These are phyloP conservation scores for Suillus tomentosus DNA, from an alignment of 768 basidiomycete genomes.

Conservation along the genomic window DNA sequence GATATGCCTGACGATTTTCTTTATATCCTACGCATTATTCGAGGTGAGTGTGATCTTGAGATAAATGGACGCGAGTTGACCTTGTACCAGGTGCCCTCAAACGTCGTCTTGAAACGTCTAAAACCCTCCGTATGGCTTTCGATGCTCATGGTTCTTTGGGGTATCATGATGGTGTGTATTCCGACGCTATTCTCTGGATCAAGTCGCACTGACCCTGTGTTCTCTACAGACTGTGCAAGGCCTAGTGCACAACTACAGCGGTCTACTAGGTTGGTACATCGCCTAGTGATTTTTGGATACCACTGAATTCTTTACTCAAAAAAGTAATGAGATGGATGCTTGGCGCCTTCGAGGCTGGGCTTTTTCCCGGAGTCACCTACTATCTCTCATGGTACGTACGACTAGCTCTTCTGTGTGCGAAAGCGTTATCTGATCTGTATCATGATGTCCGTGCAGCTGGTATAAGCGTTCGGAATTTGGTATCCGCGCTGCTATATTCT, in stretches of 20 bases:
- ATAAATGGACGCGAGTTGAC: background rate
- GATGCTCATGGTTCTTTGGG: slow-evolving; percentile 72
- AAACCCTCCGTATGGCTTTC: slow-evolving; percentile 81
- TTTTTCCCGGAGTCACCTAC: slow-evolving; percentile 54
- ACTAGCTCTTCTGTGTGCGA: background rate
- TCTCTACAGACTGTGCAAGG: slow-evolving; percentile 67
- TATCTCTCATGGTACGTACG: slow-evolving; percentile 67
- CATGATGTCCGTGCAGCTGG: slow-evolving; percentile 40
- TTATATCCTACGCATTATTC: slow-evolving; percentile 68
- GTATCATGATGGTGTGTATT: slow-evolving; percentile 65
- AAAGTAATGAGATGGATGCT: slow-evolving; percentile 72
- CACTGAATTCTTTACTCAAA: slow-evolving; percentile 6
- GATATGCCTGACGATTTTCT: slow-evolving; percentile 60
- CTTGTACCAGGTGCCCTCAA: slow-evolving; percentile 58
- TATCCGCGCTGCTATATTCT: slow-evolving; percentile 64
- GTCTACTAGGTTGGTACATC: slow-evolving; percentile 56
- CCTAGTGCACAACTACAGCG: slow-evolving; percentile 65
- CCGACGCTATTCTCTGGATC: too few species aligned
- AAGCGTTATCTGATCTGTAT: slow-evolving; percentile 35
- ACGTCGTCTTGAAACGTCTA: slow-evolving; percentile 70
- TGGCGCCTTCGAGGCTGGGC: slow-evolving; percentile 64
- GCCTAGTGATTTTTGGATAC: background rate
- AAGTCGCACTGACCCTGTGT: slow-evolving; percentile 6
- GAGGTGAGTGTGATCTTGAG: slow-evolving; percentile 43
- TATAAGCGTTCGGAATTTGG: slow-evolving; percentile 77